phyloP scores from a whole-genome alignment of 148 eudicot species.

The Pharnaceum exiguum region DNA sequence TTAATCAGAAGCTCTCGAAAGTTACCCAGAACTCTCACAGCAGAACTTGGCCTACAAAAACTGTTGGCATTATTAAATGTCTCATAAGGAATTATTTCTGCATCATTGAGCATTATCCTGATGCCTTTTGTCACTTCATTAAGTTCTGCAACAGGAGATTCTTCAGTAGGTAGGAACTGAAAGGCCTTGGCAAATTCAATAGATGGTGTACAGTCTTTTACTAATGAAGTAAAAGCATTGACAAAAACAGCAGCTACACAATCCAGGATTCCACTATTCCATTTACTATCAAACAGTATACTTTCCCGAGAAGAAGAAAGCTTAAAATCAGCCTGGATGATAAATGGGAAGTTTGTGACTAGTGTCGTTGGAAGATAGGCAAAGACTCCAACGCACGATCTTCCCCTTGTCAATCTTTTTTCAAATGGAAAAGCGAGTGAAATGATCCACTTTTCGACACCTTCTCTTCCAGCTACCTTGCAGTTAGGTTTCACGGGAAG shows the following conservation, averaged over 20 bases:
- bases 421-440: constrained; percentile 42
- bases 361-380: constrained; percentile 35
- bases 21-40: not conserved
- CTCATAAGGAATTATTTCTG: constrained; percentile 27
- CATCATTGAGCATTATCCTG: constrained; percentile 1
- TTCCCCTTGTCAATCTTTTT: constrained; percentile 26
- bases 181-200: constrained; percentile 8
- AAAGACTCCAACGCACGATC: constrained; percentile 27
- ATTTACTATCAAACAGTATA: constrained; percentile 28
- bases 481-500: constrained; percentile 29
- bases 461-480: constrained; percentile 23
- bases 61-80: not conserved
- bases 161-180: constrained; percentile 16
- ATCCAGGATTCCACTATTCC: constrained; percentile 32
- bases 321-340: constrained; percentile 33
- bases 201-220: constrained; percentile 11
- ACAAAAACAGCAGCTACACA: constrained; percentile 21
- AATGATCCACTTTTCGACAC: constrained; percentile 27
- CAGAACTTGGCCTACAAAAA: constrained; percentile 4
- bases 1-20: constrained; percentile 15
- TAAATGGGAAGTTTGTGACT: constrained; percentile 38
- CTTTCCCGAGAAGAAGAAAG: constrained; percentile 37
- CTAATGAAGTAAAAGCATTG: constrained; percentile 21
- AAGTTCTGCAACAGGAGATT: constrained; percentile 20
- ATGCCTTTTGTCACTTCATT: constrained; percentile 22